Evolutionary conservation across 1,284 basidiomycete genomes (phyloP), one percentile per base, ranked within the genome.

Genomic region (Mycena sp.): DNA sequence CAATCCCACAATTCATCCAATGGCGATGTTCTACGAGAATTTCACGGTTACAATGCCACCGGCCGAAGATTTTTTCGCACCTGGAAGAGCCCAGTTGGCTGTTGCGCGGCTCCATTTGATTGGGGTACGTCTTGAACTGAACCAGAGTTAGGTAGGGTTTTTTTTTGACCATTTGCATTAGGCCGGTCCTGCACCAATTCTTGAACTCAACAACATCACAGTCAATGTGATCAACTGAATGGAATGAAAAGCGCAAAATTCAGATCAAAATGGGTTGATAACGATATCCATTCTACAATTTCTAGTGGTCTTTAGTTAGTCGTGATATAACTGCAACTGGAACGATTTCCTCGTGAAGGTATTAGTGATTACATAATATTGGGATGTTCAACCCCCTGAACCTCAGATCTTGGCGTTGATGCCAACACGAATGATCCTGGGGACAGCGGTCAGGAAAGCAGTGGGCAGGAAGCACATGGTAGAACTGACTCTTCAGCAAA

Each of bases 401-500:
- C 32, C 9, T 35, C 30, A 77, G 48, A 83, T 82, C 11, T 69
- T 71, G 23, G 83, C 83, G 64, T 79, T 82, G 48, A 84, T 78
- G 23, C 82, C 83, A 48, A 83, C 81, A 65, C 79, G 80, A 44
- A 84, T 82, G 29, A 84, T 83, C 64, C 81, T 83, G 32, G 41
- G 48, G 23, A 32, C 60, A 48, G 40, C 29, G 53, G 43, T 63
- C 26, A 61, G 40, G 17, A 32, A 6, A 32, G 3, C 32, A 35
- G 32, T 35, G 19, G 40, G 6, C 6, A 7, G 2, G 4, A 51
- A 56, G 44, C 2, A 40, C 5, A n/a, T 14, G n/a, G 17, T 25
- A 16, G 25, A n/a, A 72, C 83, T 58, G 69, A 85, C 83, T 86
- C 82, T 63, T 86, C 84, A 9, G 82, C 81, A 29, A 80, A 82